phyloP scores from a whole-genome alignment of 768 basidiomycete genomes.

The Rhizopogon roseolus region DNA sequence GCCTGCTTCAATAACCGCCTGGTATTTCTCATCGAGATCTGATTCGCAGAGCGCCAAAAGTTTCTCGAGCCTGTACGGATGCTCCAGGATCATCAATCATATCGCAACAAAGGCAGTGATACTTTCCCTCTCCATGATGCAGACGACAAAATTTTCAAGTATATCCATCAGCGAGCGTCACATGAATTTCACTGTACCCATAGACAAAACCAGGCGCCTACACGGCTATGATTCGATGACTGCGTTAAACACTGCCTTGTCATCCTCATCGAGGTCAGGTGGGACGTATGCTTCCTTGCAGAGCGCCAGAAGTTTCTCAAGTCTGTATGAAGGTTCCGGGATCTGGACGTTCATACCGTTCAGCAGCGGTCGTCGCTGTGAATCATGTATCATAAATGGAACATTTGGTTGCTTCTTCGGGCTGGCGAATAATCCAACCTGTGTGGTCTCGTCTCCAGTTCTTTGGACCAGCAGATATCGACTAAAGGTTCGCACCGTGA shows the following conservation, averaged over 20 bases:
- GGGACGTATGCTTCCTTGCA: conserved; percentile 36
- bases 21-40: conserved; percentile 47
- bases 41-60: conserved; percentile 40
- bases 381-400: conserved; percentile 48
- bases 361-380: conserved; percentile 6
- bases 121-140: conserved; percentile 5
- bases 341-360: conserved; percentile 37
- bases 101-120: background rate
- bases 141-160: background rate
- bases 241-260: conserved; percentile 38
- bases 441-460: background rate
- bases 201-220: background rate
- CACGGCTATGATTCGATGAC: background rate
- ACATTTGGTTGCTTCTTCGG: conserved; percentile 7
- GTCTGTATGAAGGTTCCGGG: conserved; percentile 52
- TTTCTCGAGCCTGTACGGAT: conserved; percentile 46
- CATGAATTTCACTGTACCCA: background rate
- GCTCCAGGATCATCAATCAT: conserved; percentile 44
- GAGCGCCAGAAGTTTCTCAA: conserved; percentile 42
- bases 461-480: conserved; percentile 60
- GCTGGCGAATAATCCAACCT: background rate
- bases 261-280: conserved; percentile 46
- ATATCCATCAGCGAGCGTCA: conserved; percentile 7
- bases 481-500: conserved; percentile 21
- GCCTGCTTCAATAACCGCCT: conserved; percentile 19